These are phyloP conservation scores for Epichloe baconii DNA, from an alignment of 2,329 filamentous ascomycete genomes.

Conservation along the genomic window DNA sequence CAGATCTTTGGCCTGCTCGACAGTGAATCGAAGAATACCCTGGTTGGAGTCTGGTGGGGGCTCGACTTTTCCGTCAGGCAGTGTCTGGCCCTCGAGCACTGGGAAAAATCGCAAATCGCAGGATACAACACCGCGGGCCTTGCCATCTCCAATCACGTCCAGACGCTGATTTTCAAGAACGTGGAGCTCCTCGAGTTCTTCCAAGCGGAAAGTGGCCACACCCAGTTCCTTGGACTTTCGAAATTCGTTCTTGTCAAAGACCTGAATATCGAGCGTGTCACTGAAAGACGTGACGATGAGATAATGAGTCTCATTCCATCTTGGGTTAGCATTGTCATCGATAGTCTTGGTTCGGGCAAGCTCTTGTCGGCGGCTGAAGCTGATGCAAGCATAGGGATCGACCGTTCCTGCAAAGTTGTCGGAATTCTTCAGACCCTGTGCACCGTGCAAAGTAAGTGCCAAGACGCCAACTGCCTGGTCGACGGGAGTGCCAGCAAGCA, in stretches of 20 bases:
- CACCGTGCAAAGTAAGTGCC: conserved; percentile 81
- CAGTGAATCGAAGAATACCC: conserved; percentile 83
- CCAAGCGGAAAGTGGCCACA: conserved; percentile 70
- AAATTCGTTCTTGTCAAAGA: conserved; percentile 91
- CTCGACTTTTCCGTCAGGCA: conserved; percentile 64
- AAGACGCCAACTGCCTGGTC: conserved; percentile 93
- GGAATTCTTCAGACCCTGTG: conserved; percentile 83
- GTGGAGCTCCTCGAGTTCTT: conserved; percentile 62
- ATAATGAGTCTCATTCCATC: conserved; percentile 96
- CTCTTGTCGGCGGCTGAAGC: conserved; percentile 68
- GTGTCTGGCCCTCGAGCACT: conserved; percentile 59
- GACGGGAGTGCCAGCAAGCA: conserved; percentile 85
- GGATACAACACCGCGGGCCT: conserved; percentile 65
- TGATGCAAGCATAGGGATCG: conserved; percentile 79
- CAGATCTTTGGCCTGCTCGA: conserved; percentile 93
- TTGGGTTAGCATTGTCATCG: conserved; percentile 70
- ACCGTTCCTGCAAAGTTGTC: conserved; percentile 87
- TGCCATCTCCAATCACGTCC: conserved; percentile 74
- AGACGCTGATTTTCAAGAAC: conserved; percentile 76
- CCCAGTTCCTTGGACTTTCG: conserved; percentile 95
- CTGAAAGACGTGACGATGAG: conserved; percentile 86
- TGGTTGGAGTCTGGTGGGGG: conserved; percentile 82
- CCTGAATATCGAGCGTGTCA: conserved; percentile 69
- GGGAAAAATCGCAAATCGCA: conserved; percentile 92
- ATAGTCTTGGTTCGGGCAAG: conserved; percentile 84